A percentile compares a stretch with the other conserved stretches of the same genome.
Evolutionary conservation across 73 alveolate genomes (phyloP).

Genomic region (Tetrahymena borealis): DNA sequence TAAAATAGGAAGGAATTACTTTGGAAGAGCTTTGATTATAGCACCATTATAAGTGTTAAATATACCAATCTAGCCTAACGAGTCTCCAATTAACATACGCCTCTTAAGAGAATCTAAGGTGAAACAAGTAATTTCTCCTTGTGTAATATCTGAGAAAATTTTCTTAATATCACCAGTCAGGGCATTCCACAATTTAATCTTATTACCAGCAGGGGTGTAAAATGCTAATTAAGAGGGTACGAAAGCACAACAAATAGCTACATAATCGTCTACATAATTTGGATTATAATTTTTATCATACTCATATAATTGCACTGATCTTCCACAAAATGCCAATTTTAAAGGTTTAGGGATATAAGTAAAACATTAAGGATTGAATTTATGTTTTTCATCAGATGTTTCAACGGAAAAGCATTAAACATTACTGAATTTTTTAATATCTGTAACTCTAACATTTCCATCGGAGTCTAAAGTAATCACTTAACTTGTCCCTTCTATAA

Average conservation of each 20-base stretch:
- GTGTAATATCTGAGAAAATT: slow-evolving; percentile 45
- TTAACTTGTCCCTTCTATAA: slow-evolving; percentile 62
- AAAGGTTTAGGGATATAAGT: slow-evolving; percentile 55
- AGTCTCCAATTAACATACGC: slow-evolving; percentile 67
- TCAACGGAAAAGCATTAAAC: slow-evolving; percentile 67
- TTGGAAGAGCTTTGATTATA: slow-evolving; percentile 57
- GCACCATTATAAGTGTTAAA: slow-evolving; percentile 63
- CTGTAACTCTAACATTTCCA: slow-evolving; percentile 73
- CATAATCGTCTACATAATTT: slow-evolving; percentile 59
- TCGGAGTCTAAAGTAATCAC: slow-evolving; percentile 63
- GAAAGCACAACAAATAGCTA: slow-evolving; percentile 62
- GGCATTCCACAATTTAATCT: slow-evolving; percentile 70
- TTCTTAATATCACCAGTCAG: slow-evolving; percentile 66
- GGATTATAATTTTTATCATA: slow-evolving; percentile 80
- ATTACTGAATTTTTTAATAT: slow-evolving; percentile 60
- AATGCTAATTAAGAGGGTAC: slow-evolving; percentile 48
- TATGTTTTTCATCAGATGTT: slow-evolving; percentile 54
- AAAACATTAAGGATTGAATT: slow-evolving; percentile 56
- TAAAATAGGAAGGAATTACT: background rate
- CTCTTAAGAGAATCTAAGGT: slow-evolving; percentile 58
- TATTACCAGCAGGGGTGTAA: slow-evolving; percentile 63
- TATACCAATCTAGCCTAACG: slow-evolving; percentile 54
- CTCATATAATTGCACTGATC: slow-evolving; percentile 59
- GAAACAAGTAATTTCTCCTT: slow-evolving; percentile 65
- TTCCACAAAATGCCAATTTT: slow-evolving; percentile 64